Evolutionary conservation across 2,329 filamentous ascomycete genomes (phyloP), one percentile per base, ranked within the genome.

Genomic region (Alternaria brassicicola): DNA sequence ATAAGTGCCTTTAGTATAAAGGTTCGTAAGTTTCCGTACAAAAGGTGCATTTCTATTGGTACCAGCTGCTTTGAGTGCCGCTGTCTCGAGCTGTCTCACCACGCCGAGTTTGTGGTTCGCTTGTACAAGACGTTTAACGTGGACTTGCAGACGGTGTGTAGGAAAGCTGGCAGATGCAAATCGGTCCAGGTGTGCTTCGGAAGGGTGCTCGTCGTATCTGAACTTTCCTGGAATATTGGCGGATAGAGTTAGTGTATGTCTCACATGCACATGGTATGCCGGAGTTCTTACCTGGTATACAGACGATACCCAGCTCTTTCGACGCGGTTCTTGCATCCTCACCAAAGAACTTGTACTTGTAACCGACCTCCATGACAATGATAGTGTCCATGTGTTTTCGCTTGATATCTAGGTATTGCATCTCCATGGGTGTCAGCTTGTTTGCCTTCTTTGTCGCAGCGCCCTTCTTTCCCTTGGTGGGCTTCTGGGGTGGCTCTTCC

Each of bases 1-100:
- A 69, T 98, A 99, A 2, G 95, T 99, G 41, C 93, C 95, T 77
- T 98, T 99, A 8, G 95, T 99, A 78, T 99, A 99, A 6, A 99
- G 84, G 72, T 96, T 97, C 15, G 95, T 98, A 69, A 99, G 87
- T 70, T 96, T 95, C 33, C 95, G 88, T 35, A 92, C 86, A 69
- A 99, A 99, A 0, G 95, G 93, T 0, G 93, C 86, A 72, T 97
- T 97, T 57, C 92, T 88, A 77, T 98, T 99, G 74, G 97, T 93
- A 42, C 95, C 94, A 1, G 88, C 95, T 63, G 96, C 96, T 76
- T 99, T 99, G 60, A 99, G 81, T 0, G 95, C 95, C 2, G 95
- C 95, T 0, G 95, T 99, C 78, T 99, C 95, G 26, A 97, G 83
- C 78, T 99, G 95, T 26, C 94, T 86, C 9, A 99, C 94, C 3